These are phyloP conservation scores for Acanthamoeba lenticulata DNA, from an alignment of 208 protist species.

Conservation along the genomic window DNA sequence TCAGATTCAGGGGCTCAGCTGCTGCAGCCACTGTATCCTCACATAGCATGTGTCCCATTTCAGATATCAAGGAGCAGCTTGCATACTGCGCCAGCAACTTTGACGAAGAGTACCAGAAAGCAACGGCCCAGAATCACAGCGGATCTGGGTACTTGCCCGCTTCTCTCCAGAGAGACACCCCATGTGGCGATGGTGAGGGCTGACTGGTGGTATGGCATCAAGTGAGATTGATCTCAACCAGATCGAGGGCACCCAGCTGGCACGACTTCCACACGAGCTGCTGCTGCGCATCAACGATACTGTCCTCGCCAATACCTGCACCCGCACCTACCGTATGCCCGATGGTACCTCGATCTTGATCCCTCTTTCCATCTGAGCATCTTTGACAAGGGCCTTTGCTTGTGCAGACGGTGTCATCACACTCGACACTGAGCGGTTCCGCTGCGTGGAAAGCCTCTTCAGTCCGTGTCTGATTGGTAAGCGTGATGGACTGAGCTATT, in stretches of 20 bases:
- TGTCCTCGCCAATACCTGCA: background rate
- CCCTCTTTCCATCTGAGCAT: background rate
- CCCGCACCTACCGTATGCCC: background rate
- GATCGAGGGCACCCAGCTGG: background rate
- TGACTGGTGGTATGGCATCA: too few relatives aligned
- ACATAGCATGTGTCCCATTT: background rate
- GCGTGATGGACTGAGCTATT: conserved; percentile 58
- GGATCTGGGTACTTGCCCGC: too few relatives aligned
- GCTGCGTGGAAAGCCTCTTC: conserved; percentile 90
- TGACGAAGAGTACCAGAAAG: too few relatives aligned
- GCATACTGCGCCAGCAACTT: too few relatives aligned
- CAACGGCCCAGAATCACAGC: too few relatives aligned
- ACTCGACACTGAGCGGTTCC: conserved; percentile 51
- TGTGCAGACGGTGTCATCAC: conserved; percentile 85
- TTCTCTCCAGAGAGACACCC: too few relatives aligned
- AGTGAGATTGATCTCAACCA: background rate
- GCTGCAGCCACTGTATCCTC: background rate
- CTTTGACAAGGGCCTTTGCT: background rate
- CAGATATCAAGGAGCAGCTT: too few relatives aligned
- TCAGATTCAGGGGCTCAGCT: too few relatives aligned
- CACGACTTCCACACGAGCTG: background rate
- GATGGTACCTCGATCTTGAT: background rate
- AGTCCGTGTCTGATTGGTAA: conserved; percentile 86
- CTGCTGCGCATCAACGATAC: background rate
- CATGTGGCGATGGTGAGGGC: too few relatives aligned